Percentiles rank a stretch among this genome's conserved stretches.
These are phyloP conservation scores for Emmonsia crescens DNA, from an alignment of 2,329 filamentous ascomycete species.

Conservation along the genomic window DNA sequence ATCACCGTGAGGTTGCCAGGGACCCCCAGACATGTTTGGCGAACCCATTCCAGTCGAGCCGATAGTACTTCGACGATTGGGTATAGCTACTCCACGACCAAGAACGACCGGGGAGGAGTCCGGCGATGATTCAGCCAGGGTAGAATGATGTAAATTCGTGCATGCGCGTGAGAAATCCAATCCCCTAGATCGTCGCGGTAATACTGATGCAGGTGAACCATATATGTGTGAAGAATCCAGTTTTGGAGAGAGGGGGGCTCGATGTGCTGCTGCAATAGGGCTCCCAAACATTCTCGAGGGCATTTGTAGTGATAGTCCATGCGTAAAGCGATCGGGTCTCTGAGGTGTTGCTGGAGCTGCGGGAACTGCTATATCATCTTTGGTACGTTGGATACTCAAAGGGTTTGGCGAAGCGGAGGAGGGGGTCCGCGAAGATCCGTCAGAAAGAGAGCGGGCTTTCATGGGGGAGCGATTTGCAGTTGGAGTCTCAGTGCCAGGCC, in stretches of 20 bases:
- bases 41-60: constrained; percentile 46
- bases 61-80: constrained; percentile 39
- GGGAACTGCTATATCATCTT: constrained; percentile 54
- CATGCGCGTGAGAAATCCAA: constrained; percentile 89
- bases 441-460: constrained; percentile 55
- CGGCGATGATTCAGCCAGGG: constrained; percentile 77
- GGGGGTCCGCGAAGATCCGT: constrained; percentile 46
- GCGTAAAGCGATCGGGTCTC: constrained; percentile 51
- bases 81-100: constrained; percentile 53
- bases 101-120: constrained; percentile 82
- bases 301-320: constrained; percentile 61
- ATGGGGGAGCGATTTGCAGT: constrained; percentile 20
- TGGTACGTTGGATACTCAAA: constrained; percentile 45
- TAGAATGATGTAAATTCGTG: constrained; percentile 91
- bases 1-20: constrained; percentile 63
- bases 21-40: constrained; percentile 47
- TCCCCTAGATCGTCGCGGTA: constrained; percentile 79
- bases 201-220: constrained; percentile 73
- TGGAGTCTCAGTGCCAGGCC: not conserved
- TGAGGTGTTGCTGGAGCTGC: constrained; percentile 59
- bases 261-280: constrained; percentile 45
- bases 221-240: constrained; percentile 76
- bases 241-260: constrained; percentile 68
- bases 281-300: constrained; percentile 38
- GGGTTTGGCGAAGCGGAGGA: constrained; percentile 51